Base-by-base conservation (phyloP, 139 green algal genomes). In the Volvox africanus region DNA sequence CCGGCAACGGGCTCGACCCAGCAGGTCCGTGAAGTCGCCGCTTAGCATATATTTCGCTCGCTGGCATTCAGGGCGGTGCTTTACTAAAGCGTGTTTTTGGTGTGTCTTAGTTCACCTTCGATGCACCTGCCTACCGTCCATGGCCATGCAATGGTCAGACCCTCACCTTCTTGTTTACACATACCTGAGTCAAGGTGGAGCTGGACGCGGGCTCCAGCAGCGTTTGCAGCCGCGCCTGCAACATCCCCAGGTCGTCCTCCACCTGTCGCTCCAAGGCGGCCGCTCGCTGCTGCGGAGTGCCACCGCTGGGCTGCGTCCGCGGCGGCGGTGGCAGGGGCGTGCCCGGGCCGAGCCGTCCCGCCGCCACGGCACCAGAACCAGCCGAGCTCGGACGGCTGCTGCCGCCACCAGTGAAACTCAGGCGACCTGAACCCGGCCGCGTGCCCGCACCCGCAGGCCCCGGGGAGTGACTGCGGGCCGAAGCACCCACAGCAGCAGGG, bases 221-320 rank as follows among this genome's bases (percentile, higher is more conserved):
- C 26, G 78, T 65, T 69, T 88, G 79, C 79, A 88, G 65, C 88
- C 88, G 36, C 35, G 65, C 13, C 37, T 61, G 30, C 79, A 92
- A 80, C 88, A 92, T 83, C 0, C 50, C 88, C 65, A 92, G 79
- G 79, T 92, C 88, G 32, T 69, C 79, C 30, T 36, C 79, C 78
- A 92, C 78, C 28, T 69, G 61, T 28, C 5, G 12, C 78, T 92
- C 79, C 17, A 88, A 33, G n/a, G 17, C 24, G 36, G 73, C 86
- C 0, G 75, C 87, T 32, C 37, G 37, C 37, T 67, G 36, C 67
- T 44, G 62, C 21, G 82, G 22, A 14, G 82, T 65, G 35, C 78
- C 78, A 26, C 78, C 78, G 65, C 65, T 32, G 16, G 65, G 65
- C 61, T 75, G 67, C 67, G 62, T 20, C 82, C 5, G 18, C 82